Evolutionary conservation across 208 protist genomes (phyloP).

Genomic region (Leptomonas seymouri): DNA sequence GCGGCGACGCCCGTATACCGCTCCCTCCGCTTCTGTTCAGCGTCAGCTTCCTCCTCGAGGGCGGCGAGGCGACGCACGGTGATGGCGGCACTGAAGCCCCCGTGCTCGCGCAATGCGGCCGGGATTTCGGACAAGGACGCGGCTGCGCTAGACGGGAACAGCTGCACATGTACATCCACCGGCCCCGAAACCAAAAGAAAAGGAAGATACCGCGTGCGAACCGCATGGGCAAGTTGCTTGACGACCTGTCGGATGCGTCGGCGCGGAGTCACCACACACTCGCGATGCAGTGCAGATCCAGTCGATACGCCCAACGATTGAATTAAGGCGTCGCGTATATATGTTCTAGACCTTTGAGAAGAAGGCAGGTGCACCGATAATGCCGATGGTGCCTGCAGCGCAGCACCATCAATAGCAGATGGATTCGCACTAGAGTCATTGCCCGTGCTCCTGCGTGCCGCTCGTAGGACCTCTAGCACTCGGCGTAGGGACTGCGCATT

Average conservation of each 20-base stretch:
- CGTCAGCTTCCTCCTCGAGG: slow-evolving; percentile 37
- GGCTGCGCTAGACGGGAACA: slow-evolving; percentile 38
- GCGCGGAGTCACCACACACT: slow-evolving; percentile 47
- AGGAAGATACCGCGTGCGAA: slow-evolving; percentile 16
- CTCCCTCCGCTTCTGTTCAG: slow-evolving; percentile 25
- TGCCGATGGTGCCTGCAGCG: neutral
- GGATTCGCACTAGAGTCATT: neutral
- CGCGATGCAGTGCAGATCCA: slow-evolving; percentile 53
- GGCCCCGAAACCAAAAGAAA: slow-evolving; percentile 1
- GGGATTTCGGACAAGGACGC: slow-evolving; percentile 1
- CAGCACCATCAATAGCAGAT: neutral
- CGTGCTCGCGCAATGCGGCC: slow-evolving; percentile 3
- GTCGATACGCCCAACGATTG: slow-evolving; percentile 35
- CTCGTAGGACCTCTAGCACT: slow-evolving; percentile 20
- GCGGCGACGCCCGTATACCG: slow-evolving; percentile 57
- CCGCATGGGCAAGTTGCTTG: slow-evolving; percentile 9
- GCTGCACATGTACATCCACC: slow-evolving; percentile 72
- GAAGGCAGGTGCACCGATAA: neutral
- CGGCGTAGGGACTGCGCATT: slow-evolving; percentile 11
- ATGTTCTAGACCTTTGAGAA: neutral
- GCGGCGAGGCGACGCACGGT: slow-evolving; percentile 43
- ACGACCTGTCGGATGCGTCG: slow-evolving; percentile 32
- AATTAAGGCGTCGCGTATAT: slow-evolving; percentile 13
- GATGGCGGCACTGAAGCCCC: slow-evolving; percentile 48
- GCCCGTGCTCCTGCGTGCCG: neutral